Conservation (phyloP, 2,329 filamentous ascomycete genomes). For the Xylariaceae sp. region DNA sequence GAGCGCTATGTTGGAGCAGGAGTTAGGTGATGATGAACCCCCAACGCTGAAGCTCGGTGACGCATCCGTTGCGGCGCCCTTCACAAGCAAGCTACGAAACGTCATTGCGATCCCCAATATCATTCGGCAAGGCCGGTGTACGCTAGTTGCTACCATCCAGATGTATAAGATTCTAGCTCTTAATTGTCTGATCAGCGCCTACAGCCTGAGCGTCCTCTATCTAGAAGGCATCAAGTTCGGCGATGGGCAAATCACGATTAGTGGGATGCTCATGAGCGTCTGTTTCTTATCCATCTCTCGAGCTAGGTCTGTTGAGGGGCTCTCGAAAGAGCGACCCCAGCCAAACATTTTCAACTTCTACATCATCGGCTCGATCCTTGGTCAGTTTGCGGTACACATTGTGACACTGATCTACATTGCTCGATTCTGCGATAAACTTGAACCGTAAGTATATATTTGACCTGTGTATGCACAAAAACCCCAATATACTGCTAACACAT, state of each 20-base stretch:
- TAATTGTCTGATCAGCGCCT: conserved; percentile 97
- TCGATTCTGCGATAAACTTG: conserved; percentile 81
- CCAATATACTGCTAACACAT: background rate
- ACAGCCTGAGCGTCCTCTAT: conserved; percentile 95
- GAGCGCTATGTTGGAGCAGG: conserved; percentile 84
- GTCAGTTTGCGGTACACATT: conserved; percentile 96
- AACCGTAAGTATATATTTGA: conserved; percentile 69
- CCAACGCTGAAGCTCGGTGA: conserved; percentile 97
- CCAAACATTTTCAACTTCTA: conserved; percentile 99
- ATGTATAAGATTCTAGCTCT: conserved; percentile 99
- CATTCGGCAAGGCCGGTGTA: conserved; percentile 95
- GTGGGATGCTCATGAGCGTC: conserved; percentile 99
- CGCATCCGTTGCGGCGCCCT: conserved; percentile 94
- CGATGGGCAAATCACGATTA: conserved; percentile 97
- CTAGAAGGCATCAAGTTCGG: conserved; percentile 99
- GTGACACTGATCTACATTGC: conserved; percentile 93
- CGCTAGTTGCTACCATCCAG: conserved; percentile 96
- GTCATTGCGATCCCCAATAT: conserved; percentile 98
- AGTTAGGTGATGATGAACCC: conserved; percentile 87
- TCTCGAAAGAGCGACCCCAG: conserved; percentile 96
- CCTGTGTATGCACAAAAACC: background rate
- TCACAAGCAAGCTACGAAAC: conserved; percentile 96
- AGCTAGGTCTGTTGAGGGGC: conserved; percentile 89
- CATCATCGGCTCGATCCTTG: conserved; percentile 96
- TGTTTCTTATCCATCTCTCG: conserved; percentile 99